Evolutionary conservation across 116 monocot genomes (phyloP), one percentile per base, ranked within the genome.

Genomic region (Posidonia oceanica): DNA sequence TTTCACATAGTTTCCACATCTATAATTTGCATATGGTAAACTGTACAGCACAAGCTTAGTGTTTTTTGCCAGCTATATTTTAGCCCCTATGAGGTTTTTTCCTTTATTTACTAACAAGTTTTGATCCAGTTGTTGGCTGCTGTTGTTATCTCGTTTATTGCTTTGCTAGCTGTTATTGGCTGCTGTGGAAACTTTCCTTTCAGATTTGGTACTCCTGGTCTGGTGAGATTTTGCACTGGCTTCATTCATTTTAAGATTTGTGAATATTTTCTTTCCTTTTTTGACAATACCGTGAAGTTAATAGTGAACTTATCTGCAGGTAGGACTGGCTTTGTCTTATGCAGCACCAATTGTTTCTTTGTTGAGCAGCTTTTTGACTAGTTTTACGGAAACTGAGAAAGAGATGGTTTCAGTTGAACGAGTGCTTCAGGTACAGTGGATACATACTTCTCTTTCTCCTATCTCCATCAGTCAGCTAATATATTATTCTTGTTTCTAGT

Each of bases 321-420:
- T 93, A 39, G 98, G 98, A 23, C 79, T 98, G 68, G 85, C 93
- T 37, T 82, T 98, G 41, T 98, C 98, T 67, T 93, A 98, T 83
- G 90, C 98, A 61, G 75, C 88, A 52, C 93, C 93, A 38, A 64
- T 88, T 61, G 88, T 98, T 3, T 88, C 90, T 68, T 78, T 90
- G 41, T 73, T 98, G 77, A 90, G 93, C 72, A 86, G 81, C 54
- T 98, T 86, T 72, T 74, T 98, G 23, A 90, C 88, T 54, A 98
- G 90, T 75, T 93, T 90, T 71, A 83, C 98, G 44, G 93, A 98
- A 71, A 98, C 98, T 36, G 93, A 98, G 68, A 98, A 98, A 71
- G 98, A 98, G 78, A 90, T 98, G 98, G 85, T 98, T 78, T 86
- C 93, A 71, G 80, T 98, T 80, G 93, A 98, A 76, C 86, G 98